Evolutionary conservation across 2,329 filamentous ascomycete species (phyloP), one percentile per base, ranked within the genome.

Genomic region (Aspergillus pseudoviridinutans): DNA sequence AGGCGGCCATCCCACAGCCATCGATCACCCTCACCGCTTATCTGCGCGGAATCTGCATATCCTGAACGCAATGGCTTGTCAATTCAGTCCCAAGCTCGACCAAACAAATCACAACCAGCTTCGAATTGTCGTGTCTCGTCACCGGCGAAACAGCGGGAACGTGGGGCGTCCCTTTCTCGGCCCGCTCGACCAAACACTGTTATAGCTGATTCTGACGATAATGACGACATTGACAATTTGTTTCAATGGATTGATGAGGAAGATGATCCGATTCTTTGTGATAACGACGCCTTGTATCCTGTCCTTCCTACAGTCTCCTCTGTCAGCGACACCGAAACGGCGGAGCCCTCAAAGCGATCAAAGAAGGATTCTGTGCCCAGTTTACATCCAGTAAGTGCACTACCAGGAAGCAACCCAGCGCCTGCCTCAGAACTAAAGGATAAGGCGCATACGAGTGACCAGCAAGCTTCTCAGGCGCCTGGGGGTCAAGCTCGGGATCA

Each of bases 121-220:
- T 60, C 55, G 29, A 54, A 59, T 29, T 41, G 51, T 8, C 20
- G 50, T 28, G 28, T 52, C n/a, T 53, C 51, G 10, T 61, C 59
- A 14, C 53, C 55, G 25, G 35, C 28, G 17, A 63, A 64, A 27
- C 56, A 55, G 22, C 47, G 47, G 27, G 54, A 53, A 24, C 35
- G 28, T 9, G 25, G 46, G n/a, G 56, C 55, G 20, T 42, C 58
- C n/a, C 51, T 53, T 5, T 49, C 54, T 29, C 60, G 55, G 8
- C 29, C 38, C n/a, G 57, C 49, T 25, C 59, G 49, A 8, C 50
- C 44, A 10, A 62, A 63, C 20, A 55, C 55, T 47, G 64, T 72
- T 1, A 69, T 75, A 56, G 66, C 66, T 9, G 73, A 75, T 53
- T 75, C 74, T 1, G 73, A 75, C 47, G 70, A 70, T 47, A 24